Evolutionary conservation across 2,329 filamentous ascomycete species (phyloP).

Genomic region (Pseudogymnoascus sp.): DNA sequence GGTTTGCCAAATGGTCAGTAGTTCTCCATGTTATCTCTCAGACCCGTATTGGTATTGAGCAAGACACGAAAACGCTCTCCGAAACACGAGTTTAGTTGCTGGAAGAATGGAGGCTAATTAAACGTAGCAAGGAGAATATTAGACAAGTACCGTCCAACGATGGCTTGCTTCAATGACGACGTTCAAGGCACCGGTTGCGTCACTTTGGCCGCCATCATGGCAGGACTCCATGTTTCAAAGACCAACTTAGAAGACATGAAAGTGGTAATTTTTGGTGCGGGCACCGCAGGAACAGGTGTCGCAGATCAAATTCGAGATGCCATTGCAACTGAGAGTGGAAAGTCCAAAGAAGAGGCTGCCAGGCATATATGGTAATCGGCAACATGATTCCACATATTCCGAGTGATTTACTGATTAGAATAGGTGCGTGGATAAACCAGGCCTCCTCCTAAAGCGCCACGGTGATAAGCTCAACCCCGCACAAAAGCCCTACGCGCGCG

Average conservation of each 20-base stretch:
- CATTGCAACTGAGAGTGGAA: constrained; percentile 58
- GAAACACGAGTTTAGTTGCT: background rate
- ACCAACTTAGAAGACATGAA: constrained; percentile 59
- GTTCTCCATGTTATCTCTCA: background rate
- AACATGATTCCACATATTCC: background rate
- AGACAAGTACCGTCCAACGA: constrained; percentile 62
- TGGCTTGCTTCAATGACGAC: constrained; percentile 86
- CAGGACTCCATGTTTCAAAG: constrained; percentile 60
- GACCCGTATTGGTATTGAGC: background rate
- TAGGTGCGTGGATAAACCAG: constrained; percentile 74
- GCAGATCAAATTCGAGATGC: constrained; percentile 77
- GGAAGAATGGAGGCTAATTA: background rate
- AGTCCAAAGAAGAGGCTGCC: constrained; percentile 63
- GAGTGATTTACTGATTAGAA: background rate
- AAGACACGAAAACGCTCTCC: background rate
- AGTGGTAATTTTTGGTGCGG: constrained; percentile 70
- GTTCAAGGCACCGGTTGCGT: constrained; percentile 85
- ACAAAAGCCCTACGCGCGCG: constrained; percentile 58
- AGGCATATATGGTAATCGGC: constrained; percentile 63
- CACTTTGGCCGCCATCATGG: constrained; percentile 72
- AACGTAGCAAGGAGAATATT: constrained; percentile 53
- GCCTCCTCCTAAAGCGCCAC: constrained; percentile 58
- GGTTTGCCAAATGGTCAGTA: constrained; percentile 58
- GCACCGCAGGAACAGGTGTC: constrained; percentile 75
- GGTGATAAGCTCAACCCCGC: constrained; percentile 54